Base-by-base conservation (phyloP, 352 stramenopile genomes). In the Plasmopara viticola region DNA sequence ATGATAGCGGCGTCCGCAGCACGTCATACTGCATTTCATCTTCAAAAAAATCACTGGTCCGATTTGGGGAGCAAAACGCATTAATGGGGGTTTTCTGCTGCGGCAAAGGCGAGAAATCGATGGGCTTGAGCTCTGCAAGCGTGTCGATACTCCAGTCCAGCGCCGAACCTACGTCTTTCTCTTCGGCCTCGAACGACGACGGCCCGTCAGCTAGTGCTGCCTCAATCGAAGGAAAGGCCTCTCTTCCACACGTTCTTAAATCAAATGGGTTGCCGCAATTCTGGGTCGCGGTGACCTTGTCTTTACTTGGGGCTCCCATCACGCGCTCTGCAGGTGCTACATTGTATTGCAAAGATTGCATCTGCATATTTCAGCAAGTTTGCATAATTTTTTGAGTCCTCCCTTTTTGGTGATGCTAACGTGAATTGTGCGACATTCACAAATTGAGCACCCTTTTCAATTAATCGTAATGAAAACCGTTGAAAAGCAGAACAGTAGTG, bases 71-170 rank as follows among this genome's bases (percentile, higher is more conserved):
- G 4, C 25, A 15, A 14, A 37, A 42, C 13, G 14, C 37, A 4
- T 28, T 47, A 18, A n/a, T 28, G 18, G 41, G 42, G n/a, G 39
- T 17, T 59, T 68, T 68, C 48, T 83, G 76, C 43, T 66, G 56
- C 10, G 58, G 39, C 6, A 74, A 55, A 8, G 77, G 77, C n/a
- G 77, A 84, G 51, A 84, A 81, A 15, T 20, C 35, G 28, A 67
- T 53, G n/a, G 74, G 73, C 44, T 76, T 66, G 14, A 85, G 64
- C 64, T 80, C 75, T 6, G 77, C 77, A 35, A 86, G 72, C 31
- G 68, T 77, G 51, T 85, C 77, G 48, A 87, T 86, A 58, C 74
- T 87, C 77, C 77, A 87, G 62, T 84, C 50, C 31, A 80, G 42
- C 33, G 51, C 56, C 52, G 56, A 66, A 17, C 17, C 25, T 20